phyloP scores from a whole-genome alignment of 768 basidiomycete genomes.

The Xerocomellus dryophilus region DNA sequence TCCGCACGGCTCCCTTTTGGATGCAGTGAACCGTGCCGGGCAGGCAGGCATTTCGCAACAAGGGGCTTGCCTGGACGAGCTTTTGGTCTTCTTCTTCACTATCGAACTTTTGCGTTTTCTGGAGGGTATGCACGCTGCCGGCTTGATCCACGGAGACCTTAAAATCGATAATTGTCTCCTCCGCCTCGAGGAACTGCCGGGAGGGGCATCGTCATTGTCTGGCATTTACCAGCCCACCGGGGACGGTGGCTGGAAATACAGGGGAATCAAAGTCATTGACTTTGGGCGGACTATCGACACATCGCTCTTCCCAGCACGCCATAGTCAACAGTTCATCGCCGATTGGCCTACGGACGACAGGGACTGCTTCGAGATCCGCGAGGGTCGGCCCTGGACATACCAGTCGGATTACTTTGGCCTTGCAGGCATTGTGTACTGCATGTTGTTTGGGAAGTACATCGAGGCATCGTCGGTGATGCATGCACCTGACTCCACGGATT shows the following conservation, averaged over 20 bases:
- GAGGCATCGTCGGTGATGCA: conserved; percentile 58
- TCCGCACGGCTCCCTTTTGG: conserved; percentile 88
- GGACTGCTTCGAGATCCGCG: conserved; percentile 90
- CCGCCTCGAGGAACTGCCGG: conserved; percentile 79
- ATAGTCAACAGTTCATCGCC: conserved; percentile 73
- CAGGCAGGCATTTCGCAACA: conserved; percentile 74
- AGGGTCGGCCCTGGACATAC: conserved; percentile 84
- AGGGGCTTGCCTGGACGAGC: conserved; percentile 83
- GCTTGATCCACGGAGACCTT: conserved; percentile 96
- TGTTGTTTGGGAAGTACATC: conserved; percentile 97
- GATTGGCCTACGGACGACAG: conserved; percentile 89
- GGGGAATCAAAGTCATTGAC: conserved; percentile 93
- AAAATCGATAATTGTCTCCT: conserved; percentile 99
- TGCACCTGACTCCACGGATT: conserved; percentile 32
- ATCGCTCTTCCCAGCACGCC: conserved; percentile 61
- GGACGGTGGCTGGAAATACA: conserved; percentile 77
- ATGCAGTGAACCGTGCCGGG: conserved; percentile 83
- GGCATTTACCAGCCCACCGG: conserved; percentile 75
- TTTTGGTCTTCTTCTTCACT: conserved; percentile 92
- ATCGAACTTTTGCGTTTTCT: conserved; percentile 83
- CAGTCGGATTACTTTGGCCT: conserved; percentile 98
- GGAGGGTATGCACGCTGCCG: conserved; percentile 74
- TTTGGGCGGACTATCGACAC: conserved; percentile 96
- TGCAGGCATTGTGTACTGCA: conserved; percentile 89
- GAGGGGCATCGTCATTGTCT: conserved; percentile 67